Conservation (phyloP, 768 basidiomycete species). For the Jaapia argillacea region DNA sequence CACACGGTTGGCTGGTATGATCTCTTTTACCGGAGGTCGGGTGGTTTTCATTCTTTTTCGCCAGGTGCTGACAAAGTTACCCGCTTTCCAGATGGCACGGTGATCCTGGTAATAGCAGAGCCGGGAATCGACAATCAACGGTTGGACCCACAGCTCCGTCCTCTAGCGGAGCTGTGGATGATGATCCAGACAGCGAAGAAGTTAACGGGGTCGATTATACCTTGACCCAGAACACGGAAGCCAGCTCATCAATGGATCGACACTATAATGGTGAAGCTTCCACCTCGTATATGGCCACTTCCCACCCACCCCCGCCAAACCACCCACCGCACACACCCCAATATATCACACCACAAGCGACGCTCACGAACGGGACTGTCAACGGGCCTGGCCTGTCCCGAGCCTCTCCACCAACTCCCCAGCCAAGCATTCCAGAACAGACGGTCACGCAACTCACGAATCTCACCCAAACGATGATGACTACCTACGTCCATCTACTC, state of each 20-base stretch:
- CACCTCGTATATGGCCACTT: too few relatives aligned
- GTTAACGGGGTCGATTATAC: neutral
- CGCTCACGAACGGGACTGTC: slow-evolving; percentile 3
- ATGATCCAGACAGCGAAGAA: neutral
- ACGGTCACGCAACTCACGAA: slow-evolving; percentile 35
- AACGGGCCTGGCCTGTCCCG: slow-evolving; percentile 6
- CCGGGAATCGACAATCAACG: neutral
- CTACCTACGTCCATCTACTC: slow-evolving; percentile 47
- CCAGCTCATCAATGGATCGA: too few relatives aligned
- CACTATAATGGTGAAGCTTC: too few relatives aligned
- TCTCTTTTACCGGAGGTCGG: slow-evolving; percentile 58
- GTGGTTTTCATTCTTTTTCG: slow-evolving; percentile 1
- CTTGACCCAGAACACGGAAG: too few relatives aligned
- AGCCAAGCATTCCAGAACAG: too few relatives aligned
- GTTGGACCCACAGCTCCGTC: neutral
- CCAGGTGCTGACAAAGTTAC: slow-evolving; percentile 3
- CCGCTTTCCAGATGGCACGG: slow-evolving; percentile 9
- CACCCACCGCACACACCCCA: too few relatives aligned
- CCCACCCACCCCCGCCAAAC: too few relatives aligned
- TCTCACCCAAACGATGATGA: slow-evolving; percentile 46
- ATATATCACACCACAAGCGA: slow-evolving; percentile 1
- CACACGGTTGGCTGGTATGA: slow-evolving; percentile 69
- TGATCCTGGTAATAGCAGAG: neutral
- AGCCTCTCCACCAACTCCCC: slow-evolving; percentile 10
- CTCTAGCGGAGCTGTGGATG: neutral